Conservation (phyloP, 2,329 filamentous ascomycete genomes). For the Fragosphaeria purpurea region DNA sequence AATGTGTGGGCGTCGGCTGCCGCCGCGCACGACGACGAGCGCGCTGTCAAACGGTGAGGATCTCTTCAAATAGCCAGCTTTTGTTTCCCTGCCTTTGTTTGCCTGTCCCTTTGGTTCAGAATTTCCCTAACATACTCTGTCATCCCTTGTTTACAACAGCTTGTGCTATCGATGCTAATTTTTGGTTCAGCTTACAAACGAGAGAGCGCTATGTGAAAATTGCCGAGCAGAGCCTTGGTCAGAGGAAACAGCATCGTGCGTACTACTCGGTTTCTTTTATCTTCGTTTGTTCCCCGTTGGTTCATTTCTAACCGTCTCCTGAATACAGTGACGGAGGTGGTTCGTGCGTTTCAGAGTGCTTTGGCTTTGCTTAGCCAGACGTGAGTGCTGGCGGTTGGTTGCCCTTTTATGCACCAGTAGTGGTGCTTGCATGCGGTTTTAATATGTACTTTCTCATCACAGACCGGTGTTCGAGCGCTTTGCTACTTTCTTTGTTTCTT, state of each 20-base stretch:
- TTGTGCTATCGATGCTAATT: conserved; percentile 5
- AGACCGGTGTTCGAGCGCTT: too few relatives aligned
- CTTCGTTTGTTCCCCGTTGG: background rate
- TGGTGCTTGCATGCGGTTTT: background rate
- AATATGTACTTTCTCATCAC: too few relatives aligned
- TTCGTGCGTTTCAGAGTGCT: conserved; percentile 53
- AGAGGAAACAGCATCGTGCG: conserved; percentile 75
- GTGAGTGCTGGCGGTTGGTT: background rate
- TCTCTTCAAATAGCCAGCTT: background rate
- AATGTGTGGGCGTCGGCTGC: conserved; percentile 67
- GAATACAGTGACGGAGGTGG: conserved; percentile 41
- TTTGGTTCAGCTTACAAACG: conserved; percentile 56
- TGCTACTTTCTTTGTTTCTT: too few relatives aligned
- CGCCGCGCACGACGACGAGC: conserved; percentile 60
- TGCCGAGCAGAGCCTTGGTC: conserved; percentile 59
- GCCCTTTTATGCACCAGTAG: background rate
- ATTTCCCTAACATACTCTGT: too few relatives aligned
- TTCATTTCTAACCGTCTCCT: conserved; percentile 12
- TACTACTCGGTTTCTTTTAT: background rate
- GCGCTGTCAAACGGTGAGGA: conserved; percentile 62
- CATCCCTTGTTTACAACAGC: too few relatives aligned
- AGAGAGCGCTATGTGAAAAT: conserved; percentile 66
- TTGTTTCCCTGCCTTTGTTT: background rate
- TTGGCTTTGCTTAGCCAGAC: conserved; percentile 40
- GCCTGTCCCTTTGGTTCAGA: too few relatives aligned